Conservation (phyloP, 805 yeast genomes). For the Millerozyma miso region DNA sequence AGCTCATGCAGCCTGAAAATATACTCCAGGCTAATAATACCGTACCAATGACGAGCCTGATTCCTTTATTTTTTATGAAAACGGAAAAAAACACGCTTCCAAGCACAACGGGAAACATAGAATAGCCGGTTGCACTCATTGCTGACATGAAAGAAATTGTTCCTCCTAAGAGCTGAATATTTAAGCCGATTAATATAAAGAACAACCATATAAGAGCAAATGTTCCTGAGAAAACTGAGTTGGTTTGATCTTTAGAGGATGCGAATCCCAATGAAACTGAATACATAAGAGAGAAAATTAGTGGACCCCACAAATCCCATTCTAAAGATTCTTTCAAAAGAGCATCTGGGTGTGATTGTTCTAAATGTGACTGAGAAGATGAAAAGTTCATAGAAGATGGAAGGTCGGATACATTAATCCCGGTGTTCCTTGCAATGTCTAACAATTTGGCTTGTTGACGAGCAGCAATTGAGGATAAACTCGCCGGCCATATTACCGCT, state of each 20-base stretch:
- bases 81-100: constrained; percentile 47
- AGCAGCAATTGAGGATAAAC: constrained; percentile 31
- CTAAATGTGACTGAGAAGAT: not conserved
- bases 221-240: constrained; percentile 57
- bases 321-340: constrained; percentile 27
- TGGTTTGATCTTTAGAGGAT: constrained; percentile 43
- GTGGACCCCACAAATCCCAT: constrained; percentile 73
- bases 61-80: constrained; percentile 42
- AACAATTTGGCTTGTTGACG: constrained; percentile 31
- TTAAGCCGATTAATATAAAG: constrained; percentile 55
- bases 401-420: constrained; percentile 30
- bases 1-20: constrained; percentile 57
- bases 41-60: constrained; percentile 45
- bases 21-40: constrained; percentile 58
- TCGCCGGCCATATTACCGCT: constrained; percentile 44
- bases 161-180: constrained; percentile 61
- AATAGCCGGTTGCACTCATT: constrained; percentile 65
- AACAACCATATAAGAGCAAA: constrained; percentile 64
- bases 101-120: constrained; percentile 59
- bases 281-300: constrained; percentile 54
- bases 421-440: constrained; percentile 32
- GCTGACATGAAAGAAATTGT: constrained; percentile 65
- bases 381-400: constrained; percentile 8
- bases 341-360: constrained; percentile 11
- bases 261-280: constrained; percentile 50